A percentile compares a stretch with the other conserved stretches of the same genome.
phyloP scores from a whole-genome alignment of 2,329 filamentous ascomycete species.

The Trichoderma afroharzianum region DNA sequence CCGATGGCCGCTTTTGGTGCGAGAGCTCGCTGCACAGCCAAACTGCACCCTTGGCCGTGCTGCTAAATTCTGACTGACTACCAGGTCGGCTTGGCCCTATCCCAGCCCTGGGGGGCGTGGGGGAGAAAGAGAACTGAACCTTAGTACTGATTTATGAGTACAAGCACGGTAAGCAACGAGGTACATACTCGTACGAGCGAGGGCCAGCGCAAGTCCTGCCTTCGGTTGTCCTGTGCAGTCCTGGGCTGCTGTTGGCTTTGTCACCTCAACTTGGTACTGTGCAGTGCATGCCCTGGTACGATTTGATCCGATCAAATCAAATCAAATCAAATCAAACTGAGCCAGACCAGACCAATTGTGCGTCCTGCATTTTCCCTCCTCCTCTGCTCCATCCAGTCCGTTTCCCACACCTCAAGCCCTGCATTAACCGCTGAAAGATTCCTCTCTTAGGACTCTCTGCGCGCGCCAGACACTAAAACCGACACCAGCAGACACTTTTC shows the following conservation, averaged over 20 bases:
- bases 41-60: background rate
- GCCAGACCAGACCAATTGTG: background rate
- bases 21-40: background rate
- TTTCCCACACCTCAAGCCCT: background rate
- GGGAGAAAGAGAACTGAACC: background rate
- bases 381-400: background rate
- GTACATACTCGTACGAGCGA: background rate
- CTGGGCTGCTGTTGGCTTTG: background rate
- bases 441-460: background rate
- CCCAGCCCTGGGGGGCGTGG: background rate
- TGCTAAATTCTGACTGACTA: conserved; percentile 18
- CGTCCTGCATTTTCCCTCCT: background rate
- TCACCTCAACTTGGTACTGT: background rate
- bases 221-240: background rate
- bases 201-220: background rate
- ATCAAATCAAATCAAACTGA: background rate
- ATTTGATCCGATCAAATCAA: background rate
- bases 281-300: background rate
- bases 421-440: background rate
- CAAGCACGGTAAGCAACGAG: background rate
- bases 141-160: background rate
- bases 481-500: background rate
- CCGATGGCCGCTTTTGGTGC: background rate
- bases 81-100: background rate
- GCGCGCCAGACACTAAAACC: background rate